Percentiles rank a stretch among this genome's conserved stretches.
phyloP scores from a whole-genome alignment of 768 basidiomycete species.

The Lentinus tigrinus region DNA sequence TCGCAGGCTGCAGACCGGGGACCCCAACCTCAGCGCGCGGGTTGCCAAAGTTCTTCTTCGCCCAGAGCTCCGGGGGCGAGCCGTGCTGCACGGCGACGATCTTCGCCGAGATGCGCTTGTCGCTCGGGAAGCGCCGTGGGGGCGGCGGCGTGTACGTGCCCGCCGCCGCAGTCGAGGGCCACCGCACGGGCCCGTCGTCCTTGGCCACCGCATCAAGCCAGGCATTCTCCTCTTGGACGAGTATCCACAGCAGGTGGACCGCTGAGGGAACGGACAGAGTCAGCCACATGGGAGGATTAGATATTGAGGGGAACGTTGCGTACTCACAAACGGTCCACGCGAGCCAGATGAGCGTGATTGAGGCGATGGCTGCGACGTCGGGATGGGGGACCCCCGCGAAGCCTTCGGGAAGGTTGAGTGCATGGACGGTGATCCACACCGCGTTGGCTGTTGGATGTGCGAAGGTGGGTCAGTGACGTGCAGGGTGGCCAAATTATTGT shows the following conservation, averaged over 20 bases:
- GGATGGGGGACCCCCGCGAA: conserved; percentile 6
- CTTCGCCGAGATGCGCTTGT: conserved; percentile 14
- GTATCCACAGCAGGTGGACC: conserved; percentile 14
- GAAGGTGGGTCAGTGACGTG: not conserved
- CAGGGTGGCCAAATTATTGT: not conserved
- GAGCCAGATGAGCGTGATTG: conserved; percentile 9
- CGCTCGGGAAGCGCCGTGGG: not conserved
- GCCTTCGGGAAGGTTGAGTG: not conserved
- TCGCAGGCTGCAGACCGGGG: not conserved
- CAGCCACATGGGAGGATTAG: not conserved
- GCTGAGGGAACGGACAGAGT: not conserved
- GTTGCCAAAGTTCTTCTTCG: not conserved
- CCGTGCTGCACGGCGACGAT: conserved; percentile 14
- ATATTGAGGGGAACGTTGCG: not conserved
- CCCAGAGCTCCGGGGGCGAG: conserved; percentile 14
- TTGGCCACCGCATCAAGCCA: not conserved
- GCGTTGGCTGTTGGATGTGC: not conserved
- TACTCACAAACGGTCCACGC: conserved; percentile 10
- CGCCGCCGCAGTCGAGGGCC: not conserved
- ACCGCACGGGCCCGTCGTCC: conserved; percentile 1
- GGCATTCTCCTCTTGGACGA: not conserved
- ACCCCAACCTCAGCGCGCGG: not conserved
- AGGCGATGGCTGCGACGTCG: conserved; percentile 3
- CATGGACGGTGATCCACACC: conserved; percentile 5
- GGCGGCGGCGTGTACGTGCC: not conserved